A percentile compares a stretch with the other conserved stretches of the same genome.
phyloP scores from a whole-genome alignment of 2,329 filamentous ascomycete genomes.

The Colletotrichum theobromicola region DNA sequence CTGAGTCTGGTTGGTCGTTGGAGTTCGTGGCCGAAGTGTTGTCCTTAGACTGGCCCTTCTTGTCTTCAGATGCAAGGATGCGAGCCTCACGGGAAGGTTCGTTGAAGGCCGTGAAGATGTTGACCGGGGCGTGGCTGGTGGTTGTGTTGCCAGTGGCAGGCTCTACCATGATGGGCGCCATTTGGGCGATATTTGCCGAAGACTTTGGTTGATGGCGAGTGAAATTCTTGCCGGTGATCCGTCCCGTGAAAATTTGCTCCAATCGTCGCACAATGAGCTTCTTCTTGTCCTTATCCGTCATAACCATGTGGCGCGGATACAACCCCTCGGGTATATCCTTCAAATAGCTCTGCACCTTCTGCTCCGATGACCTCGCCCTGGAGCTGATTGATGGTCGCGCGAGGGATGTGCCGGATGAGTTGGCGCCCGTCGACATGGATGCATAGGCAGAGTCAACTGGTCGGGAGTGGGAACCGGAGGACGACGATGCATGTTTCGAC shows the following conservation, averaged over 20 bases:
- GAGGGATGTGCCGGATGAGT: slow-evolving; percentile 46
- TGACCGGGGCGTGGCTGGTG: slow-evolving; percentile 41
- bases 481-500: slow-evolving; percentile 57
- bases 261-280: slow-evolving; percentile 77
- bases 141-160: slow-evolving; percentile 28
- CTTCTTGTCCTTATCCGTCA: slow-evolving; percentile 78
- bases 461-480: slow-evolving; percentile 57
- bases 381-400: slow-evolving; percentile 39
- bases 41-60: slow-evolving; percentile 47
- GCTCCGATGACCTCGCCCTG: slow-evolving; percentile 50
- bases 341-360: slow-evolving; percentile 72
- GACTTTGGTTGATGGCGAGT: slow-evolving; percentile 29
- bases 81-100: slow-evolving; percentile 54
- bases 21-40: slow-evolving; percentile 52
- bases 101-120: not conserved
- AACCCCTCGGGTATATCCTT: slow-evolving; percentile 75
- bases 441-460: slow-evolving; percentile 70
- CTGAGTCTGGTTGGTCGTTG: slow-evolving; percentile 51
- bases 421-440: slow-evolving; percentile 65
- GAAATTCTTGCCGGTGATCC: slow-evolving; percentile 50
- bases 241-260: slow-evolving; percentile 84
- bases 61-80: slow-evolving; percentile 45
- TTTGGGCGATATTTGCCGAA: slow-evolving; percentile 4
- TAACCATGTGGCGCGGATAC: slow-evolving; percentile 62
- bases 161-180: slow-evolving; percentile 30